A percentile compares a stretch with the other conserved stretches of the same genome.
phyloP scores from a whole-genome alignment of 108 stramenopile species.

The Cyclostephanos invisitatus region DNA sequence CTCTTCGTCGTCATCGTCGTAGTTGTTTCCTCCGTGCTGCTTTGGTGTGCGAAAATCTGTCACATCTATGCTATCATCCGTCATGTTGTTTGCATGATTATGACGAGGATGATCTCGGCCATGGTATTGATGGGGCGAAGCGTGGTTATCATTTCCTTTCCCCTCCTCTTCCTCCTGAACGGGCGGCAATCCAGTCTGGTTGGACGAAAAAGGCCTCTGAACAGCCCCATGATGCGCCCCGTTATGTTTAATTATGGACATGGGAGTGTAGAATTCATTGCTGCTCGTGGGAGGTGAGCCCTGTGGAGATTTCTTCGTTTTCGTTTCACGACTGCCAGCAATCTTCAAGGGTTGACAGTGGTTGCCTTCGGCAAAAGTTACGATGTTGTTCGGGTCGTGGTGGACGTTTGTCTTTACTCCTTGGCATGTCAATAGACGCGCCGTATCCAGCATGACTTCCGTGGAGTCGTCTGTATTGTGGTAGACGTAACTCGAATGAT shows the following conservation, averaged over 20 bases:
- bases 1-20: constrained; percentile 20
- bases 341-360: neutral
- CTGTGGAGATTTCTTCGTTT: constrained; percentile 2
- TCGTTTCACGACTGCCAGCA: constrained; percentile 5
- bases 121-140: neutral
- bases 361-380: neutral
- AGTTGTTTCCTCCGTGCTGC: neutral
- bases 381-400: neutral
- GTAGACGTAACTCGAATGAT: neutral
- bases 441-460: constrained; percentile 1
- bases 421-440: constrained; percentile 7
- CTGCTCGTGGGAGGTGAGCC: neutral
- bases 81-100: neutral
- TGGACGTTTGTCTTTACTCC: neutral
- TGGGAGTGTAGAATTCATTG: constrained; percentile 11
- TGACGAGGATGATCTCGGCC: neutral
- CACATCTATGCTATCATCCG: constrained; percentile 7
- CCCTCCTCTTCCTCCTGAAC: constrained; percentile 12
- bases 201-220: neutral
- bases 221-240: neutral
- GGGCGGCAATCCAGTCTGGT: constrained; percentile 8
- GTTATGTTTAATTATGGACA: neutral
- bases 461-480: constrained; percentile 2
- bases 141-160: neutral
- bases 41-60: constrained; percentile 10